Percentiles rank a stretch among this genome's conserved stretches.
Conservation (phyloP, 1,139 yeast genomes). For the Hyphopichia pseudoburtonii region DNA sequence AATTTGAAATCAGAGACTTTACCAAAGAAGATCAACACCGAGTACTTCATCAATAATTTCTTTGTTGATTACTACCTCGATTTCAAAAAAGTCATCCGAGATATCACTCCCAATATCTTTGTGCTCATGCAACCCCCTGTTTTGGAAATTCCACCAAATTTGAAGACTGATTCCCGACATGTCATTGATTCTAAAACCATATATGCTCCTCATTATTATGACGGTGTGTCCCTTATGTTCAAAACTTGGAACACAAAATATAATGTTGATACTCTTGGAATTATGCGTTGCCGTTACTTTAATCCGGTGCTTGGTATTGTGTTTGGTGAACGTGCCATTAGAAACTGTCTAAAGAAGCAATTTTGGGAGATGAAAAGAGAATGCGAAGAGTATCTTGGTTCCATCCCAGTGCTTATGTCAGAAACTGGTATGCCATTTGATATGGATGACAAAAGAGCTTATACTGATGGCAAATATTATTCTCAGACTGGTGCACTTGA, state of each 20-base stretch:
- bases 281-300: slow-evolving; percentile 74
- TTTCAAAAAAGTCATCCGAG: slow-evolving; percentile 52
- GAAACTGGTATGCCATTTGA: slow-evolving; percentile 99
- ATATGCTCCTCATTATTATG: slow-evolving; percentile 87
- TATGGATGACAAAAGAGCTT: slow-evolving; percentile 79
- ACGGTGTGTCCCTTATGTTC: slow-evolving; percentile 89
- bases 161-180: slow-evolving; percentile 48
- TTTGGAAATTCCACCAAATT: slow-evolving; percentile 71
- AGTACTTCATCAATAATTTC: slow-evolving; percentile 60
- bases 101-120: slow-evolving; percentile 45
- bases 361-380: slow-evolving; percentile 63
- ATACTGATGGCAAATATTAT: slow-evolving; percentile 57
- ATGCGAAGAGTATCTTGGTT: slow-evolving; percentile 58
- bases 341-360: slow-evolving; percentile 70
- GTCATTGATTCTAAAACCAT: slow-evolving; percentile 65
- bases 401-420: slow-evolving; percentile 72
- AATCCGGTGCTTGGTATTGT: slow-evolving; percentile 79
- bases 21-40: slow-evolving; percentile 44
- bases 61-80: slow-evolving; percentile 59
- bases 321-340: slow-evolving; percentile 75
- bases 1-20: slow-evolving; percentile 21
- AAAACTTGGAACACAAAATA: slow-evolving; percentile 75
- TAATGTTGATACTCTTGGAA: slow-evolving; percentile 88
- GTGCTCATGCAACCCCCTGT: slow-evolving; percentile 83
- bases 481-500: slow-evolving; percentile 83